Evolutionary conservation across 352 stramenopile species (phyloP), one percentile per base, ranked within the genome.

Genomic region (Phytophthora fragariae): DNA sequence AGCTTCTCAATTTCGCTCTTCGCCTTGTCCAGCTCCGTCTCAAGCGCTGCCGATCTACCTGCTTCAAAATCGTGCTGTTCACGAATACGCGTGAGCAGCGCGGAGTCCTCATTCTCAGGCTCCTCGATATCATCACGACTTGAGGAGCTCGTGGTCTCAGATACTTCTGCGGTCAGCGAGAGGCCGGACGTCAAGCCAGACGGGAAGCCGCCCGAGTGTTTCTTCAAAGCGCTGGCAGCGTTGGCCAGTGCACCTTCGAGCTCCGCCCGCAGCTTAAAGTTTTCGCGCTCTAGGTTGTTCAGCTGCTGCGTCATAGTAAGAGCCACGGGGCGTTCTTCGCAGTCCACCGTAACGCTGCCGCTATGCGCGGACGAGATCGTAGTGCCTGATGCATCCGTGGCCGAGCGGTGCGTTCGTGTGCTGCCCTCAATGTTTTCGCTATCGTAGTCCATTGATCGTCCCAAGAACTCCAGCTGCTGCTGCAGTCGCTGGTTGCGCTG

Each of bases 291-390:
- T 7, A 94, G 75, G 14, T 79, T 84, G 49, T 92, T 92, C 29
- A 94, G 57, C 70, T 94, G 87, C 70, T 92, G 84, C 4, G 83
- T 92, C 73, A 94, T 88, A 1, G 83, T 90, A 14, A 86, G 56
- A 15, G 75, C 75, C 37, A 91, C 81, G 0, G 81, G 78, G 35
- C 84, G 81, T 54, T 72, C 71, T 27, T 72, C 71, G 33, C 64
- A 53, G 17, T 72, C 65, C 19, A 76, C 61, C 5, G 55, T 73
- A 41, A 74, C 62, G 46, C 76, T 80, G 37, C 62, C 70, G 17
- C 70, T 80, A 21, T 19, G 67, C 12, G 44, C 71, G 1, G 68
- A 72, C 44, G 82, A 64, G 46, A 86, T 76, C 2, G 80, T 80
- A 11, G 80, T 83, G 21, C 71, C 76, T 0, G 84, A 92, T 10